Percentiles rank a stretch among this genome's conserved stretches.
Conservation (phyloP, 495 filamentous ascomycete genomes). For the Trichoderma gamsii region DNA sequence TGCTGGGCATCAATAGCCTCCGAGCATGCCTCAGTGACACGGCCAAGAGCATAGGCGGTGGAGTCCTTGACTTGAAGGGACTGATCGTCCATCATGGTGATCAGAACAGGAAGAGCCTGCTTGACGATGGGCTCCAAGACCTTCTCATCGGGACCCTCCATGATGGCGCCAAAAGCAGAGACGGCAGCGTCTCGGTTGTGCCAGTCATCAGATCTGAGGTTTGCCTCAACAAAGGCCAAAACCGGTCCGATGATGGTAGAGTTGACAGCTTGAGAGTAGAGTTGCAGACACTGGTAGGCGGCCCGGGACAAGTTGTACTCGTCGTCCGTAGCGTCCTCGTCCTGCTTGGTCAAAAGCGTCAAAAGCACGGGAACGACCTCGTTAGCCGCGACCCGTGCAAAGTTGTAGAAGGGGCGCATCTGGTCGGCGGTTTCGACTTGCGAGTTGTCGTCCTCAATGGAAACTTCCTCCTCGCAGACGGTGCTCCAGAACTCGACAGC, state of each 20-base stretch:
- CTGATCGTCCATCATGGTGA: constrained; percentile 92
- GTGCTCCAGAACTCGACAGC: constrained; percentile 99
- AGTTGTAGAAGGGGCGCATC: constrained; percentile 84
- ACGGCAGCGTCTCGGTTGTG: constrained; percentile 89
- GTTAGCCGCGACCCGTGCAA: constrained; percentile 77
- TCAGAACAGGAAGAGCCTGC: constrained; percentile 82
- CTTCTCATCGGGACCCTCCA: constrained; percentile 93
- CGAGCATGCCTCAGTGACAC: constrained; percentile 86
- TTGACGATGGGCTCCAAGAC: constrained; percentile 86
- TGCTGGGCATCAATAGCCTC: constrained; percentile 76
- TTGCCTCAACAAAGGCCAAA: constrained; percentile 80
- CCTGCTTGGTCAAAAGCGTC: constrained; percentile 85
- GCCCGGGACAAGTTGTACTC: constrained; percentile 96
- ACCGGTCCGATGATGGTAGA: constrained; percentile 75
- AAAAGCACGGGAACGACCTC: constrained; percentile 92
- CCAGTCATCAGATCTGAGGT: constrained; percentile 88
- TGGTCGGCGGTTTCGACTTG: constrained; percentile 69
- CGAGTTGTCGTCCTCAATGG: constrained; percentile 93
- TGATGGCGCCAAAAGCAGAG: constrained; percentile 96
- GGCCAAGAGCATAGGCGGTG: constrained; percentile 92
- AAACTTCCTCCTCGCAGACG: constrained; percentile 95
- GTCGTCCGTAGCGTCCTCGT: constrained; percentile 92
- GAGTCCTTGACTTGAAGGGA: constrained; percentile 90
- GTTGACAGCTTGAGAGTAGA: constrained; percentile 87
- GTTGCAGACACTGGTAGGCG: constrained; percentile 91